Percentiles rank a stretch among this genome's conserved stretches.
Evolutionary conservation across 345 rosid genomes (phyloP).

Genomic region (Pugionium cornutum): DNA sequence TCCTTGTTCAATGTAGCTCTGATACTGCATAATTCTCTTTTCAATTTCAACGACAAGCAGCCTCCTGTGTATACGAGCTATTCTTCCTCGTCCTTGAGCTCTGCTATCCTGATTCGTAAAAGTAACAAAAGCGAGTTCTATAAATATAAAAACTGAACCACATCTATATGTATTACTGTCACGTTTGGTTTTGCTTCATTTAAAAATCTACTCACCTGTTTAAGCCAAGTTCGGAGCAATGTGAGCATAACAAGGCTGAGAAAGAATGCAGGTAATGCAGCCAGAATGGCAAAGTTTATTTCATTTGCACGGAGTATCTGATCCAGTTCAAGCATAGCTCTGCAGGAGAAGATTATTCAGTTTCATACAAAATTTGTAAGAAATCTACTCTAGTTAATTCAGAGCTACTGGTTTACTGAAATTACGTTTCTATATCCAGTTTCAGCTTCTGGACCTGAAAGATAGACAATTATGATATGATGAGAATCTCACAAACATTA

Average conservation of each 20-base stretch:
- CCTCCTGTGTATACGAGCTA: constrained; percentile 81
- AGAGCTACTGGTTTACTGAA: constrained; percentile 35
- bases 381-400: constrained; percentile 13
- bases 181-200: constrained; percentile 16
- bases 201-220: constrained; percentile 49
- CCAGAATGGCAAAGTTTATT: constrained; percentile 90
- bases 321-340: constrained; percentile 97
- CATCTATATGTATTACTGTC: constrained; percentile 7
- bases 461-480: constrained; percentile 20
- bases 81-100: constrained; percentile 93
- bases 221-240: constrained; percentile 72
- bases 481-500: constrained; percentile 26
- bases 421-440: constrained; percentile 91
- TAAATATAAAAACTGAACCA: constrained; percentile 21
- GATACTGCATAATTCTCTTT: constrained; percentile 78
- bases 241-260: constrained; percentile 64
- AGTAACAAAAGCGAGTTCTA: constrained; percentile 15
- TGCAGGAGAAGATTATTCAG: constrained; percentile 40
- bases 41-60: constrained; percentile 79
- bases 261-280: constrained; percentile 95
- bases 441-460: constrained; percentile 97
- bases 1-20: constrained; percentile 71
- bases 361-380: constrained; percentile 20
- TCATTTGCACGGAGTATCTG: constrained; percentile 96
- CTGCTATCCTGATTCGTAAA: constrained; percentile 61